phyloP scores from a whole-genome alignment of 208 protist genomes.

The Trichomonas gallinae region DNA sequence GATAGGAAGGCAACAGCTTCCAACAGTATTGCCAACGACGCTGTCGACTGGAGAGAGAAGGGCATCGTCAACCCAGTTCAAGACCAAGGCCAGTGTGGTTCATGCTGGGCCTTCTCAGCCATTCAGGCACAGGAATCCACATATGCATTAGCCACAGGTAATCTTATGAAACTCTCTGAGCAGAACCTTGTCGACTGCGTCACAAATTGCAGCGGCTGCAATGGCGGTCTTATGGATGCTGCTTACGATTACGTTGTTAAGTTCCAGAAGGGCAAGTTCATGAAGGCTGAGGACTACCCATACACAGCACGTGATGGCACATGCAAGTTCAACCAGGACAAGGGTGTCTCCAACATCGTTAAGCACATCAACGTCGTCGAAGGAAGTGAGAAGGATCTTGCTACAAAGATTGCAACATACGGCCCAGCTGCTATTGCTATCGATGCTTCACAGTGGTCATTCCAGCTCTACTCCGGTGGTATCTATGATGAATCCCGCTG shows the following conservation, averaged over 20 bases:
- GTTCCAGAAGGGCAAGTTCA: slow-evolving; percentile 29
- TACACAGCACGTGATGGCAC: slow-evolving; percentile 36
- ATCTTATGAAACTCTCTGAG: slow-evolving; percentile 49
- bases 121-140: slow-evolving; percentile 35
- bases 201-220: slow-evolving; percentile 1
- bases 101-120: slow-evolving; percentile 46
- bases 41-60: slow-evolving; percentile 48
- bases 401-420: background rate
- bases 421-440: slow-evolving; percentile 33
- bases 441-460: slow-evolving; percentile 29
- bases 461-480: slow-evolving; percentile 33
- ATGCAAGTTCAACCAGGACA: background rate
- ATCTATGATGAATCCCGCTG: slow-evolving; percentile 33
- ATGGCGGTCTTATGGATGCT: slow-evolving; percentile 24
- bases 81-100: slow-evolving; percentile 52
- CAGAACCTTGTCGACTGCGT: slow-evolving; percentile 35
- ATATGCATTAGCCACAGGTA: slow-evolving; percentile 19
- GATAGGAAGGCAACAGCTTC: background rate
- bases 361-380: slow-evolving; percentile 24
- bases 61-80: slow-evolving; percentile 44
- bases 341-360: background rate
- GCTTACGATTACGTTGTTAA: slow-evolving; percentile 21
- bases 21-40: background rate
- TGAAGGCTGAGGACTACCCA: slow-evolving; percentile 37
- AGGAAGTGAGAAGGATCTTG: slow-evolving; percentile 20